phyloP scores from a whole-genome alignment of 441 rosid species.

The Euphorbia celastroides region DNA sequence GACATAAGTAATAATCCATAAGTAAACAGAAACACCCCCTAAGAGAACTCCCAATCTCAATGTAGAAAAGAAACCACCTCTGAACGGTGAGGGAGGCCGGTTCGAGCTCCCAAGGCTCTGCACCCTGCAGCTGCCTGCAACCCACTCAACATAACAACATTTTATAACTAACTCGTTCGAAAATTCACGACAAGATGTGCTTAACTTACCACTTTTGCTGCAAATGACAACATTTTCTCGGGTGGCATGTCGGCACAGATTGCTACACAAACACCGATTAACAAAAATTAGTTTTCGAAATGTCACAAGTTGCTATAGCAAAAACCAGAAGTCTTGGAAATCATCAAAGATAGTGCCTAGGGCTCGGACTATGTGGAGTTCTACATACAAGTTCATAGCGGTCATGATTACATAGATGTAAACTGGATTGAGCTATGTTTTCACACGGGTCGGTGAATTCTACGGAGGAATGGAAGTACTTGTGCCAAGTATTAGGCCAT shows the following conservation, averaged over 20 bases:
- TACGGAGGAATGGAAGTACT: too few species aligned
- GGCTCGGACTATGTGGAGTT: neutral
- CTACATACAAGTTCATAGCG: too few species aligned
- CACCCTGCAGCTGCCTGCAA: constrained; percentile 75
- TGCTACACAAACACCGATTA: constrained; percentile 30
- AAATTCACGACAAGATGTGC: constrained; percentile 15
- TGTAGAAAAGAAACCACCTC: constrained; percentile 50
- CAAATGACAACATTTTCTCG: constrained; percentile 77
- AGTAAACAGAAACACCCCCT: too few species aligned
- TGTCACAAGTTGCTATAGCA: too few species aligned
- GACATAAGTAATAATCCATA: too few species aligned
- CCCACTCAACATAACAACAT: constrained; percentile 6
- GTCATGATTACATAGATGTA: too few species aligned
- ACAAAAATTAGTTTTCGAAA: neutral
- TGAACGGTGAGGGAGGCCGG: constrained; percentile 48
- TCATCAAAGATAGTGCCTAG: neutral
- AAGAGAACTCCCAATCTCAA: neutral
- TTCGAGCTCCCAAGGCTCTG: constrained; percentile 84
- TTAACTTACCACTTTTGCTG: constrained; percentile 67
- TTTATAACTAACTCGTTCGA: neutral
- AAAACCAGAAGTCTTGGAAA: too few species aligned
- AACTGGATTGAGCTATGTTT: too few species aligned
- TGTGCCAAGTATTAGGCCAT: too few species aligned
- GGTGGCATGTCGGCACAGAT: constrained; percentile 61
- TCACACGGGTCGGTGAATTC: too few species aligned